Percentiles rank a stretch among this genome's conserved stretches.
Conservation (phyloP, 2,329 filamentous ascomycete species). For the Fusarium palustre region DNA sequence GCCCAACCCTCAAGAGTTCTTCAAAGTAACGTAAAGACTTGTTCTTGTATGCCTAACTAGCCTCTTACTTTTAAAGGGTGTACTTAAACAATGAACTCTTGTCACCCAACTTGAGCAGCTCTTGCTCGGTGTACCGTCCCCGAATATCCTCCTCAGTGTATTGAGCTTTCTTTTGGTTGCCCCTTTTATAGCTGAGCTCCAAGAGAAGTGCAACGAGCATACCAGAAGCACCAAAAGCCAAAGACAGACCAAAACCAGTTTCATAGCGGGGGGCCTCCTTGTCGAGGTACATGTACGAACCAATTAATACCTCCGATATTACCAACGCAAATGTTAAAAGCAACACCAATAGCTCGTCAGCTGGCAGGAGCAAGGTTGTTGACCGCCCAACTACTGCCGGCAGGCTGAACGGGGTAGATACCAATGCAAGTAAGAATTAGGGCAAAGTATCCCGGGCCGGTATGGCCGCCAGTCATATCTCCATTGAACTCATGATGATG, state of each 20-base stretch:
- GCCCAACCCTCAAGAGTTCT: too few relatives aligned
- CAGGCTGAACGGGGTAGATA: conserved; percentile 73
- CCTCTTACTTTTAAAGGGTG: conserved; percentile 30
- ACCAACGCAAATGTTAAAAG: conserved; percentile 44
- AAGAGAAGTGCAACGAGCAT: conserved; percentile 49
- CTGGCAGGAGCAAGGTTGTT: conserved; percentile 61
- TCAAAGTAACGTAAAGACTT: too few relatives aligned
- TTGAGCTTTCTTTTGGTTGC: conserved; percentile 44
- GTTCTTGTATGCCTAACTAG: too few relatives aligned
- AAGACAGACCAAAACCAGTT: conserved; percentile 51
- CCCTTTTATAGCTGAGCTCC: conserved; percentile 47
- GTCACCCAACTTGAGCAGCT: conserved; percentile 50
- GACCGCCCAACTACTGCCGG: conserved; percentile 58
- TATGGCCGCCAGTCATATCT: conserved; percentile 64
- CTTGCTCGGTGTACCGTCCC: conserved; percentile 44
- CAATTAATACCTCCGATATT: conserved; percentile 56
- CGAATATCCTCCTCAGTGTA: conserved; percentile 44
- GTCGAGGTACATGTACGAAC: conserved; percentile 55
- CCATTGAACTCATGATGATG: neutral
- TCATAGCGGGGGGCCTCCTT: conserved; percentile 51
- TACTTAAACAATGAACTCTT: conserved; percentile 52
- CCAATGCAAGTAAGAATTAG: conserved; percentile 76
- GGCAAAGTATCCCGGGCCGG: neutral
- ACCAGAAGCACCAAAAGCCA: conserved; percentile 49
- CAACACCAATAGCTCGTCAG: conserved; percentile 54